These are phyloP conservation scores for Mycosphaerella sp. DNA, from an alignment of 2,329 filamentous ascomycete genomes.

Conservation along the genomic window DNA sequence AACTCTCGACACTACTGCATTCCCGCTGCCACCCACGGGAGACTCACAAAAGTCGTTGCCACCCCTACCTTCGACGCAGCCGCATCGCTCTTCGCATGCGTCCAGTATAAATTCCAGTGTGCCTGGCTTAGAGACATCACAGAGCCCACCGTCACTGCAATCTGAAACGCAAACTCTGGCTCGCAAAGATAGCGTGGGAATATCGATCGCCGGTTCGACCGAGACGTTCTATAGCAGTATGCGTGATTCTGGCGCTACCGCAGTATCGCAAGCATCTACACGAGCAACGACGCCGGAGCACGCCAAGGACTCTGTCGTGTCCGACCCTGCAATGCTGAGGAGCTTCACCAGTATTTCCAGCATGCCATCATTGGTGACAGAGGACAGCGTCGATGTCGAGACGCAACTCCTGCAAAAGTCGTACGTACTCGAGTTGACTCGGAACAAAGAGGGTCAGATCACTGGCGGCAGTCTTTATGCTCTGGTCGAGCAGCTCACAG, in stretches of 20 bases:
- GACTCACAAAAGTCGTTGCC: constrained; percentile 12
- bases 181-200: constrained; percentile 62
- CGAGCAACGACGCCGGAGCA: constrained; percentile 79
- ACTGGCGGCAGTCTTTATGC: constrained; percentile 85
- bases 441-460: constrained; percentile 93
- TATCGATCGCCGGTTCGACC: constrained; percentile 70
- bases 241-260: constrained; percentile 73
- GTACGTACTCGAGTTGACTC: constrained; percentile 82
- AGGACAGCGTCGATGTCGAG: constrained; percentile 74
- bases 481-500: constrained; percentile 88
- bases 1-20: constrained; percentile 6
- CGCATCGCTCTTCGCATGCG: constrained; percentile 16
- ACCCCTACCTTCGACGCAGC: constrained; percentile 9
- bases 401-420: constrained; percentile 84
- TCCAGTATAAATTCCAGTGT: constrained; percentile 8
- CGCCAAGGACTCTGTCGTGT: constrained; percentile 39
- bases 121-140: constrained; percentile 14
- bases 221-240: constrained; percentile 68
- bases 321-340: constrained; percentile 52
- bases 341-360: constrained; percentile 61
- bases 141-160: constrained; percentile 11
- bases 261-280: constrained; percentile 76
- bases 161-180: constrained; percentile 17
- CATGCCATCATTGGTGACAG: constrained; percentile 59
- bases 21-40: constrained; percentile 5